These are phyloP conservation scores for Darksidea phi DNA, from an alignment of 495 filamentous ascomycete genomes.

Conservation along the genomic window DNA sequence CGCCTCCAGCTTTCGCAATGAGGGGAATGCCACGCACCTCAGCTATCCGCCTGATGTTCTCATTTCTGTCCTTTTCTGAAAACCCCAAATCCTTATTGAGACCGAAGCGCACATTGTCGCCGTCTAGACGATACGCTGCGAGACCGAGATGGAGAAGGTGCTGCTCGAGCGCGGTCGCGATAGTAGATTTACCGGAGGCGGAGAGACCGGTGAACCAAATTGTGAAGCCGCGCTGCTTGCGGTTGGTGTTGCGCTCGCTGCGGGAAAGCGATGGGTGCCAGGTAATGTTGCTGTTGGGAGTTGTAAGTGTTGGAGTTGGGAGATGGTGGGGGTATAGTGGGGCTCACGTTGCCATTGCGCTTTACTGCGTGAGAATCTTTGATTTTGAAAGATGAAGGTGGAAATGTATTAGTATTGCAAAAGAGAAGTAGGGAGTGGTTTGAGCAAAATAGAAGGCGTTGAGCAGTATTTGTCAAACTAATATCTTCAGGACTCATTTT, in stretches of 20 bases:
- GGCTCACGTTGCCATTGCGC: slow-evolving; percentile 35
- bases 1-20: background rate
- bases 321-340: slow-evolving; percentile 7
- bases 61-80: slow-evolving; percentile 85
- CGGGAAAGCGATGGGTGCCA: slow-evolving; percentile 92
- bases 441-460: no score
- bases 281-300: slow-evolving; percentile 80
- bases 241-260: slow-evolving; percentile 72
- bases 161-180: slow-evolving; percentile 93
- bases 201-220: slow-evolving; percentile 97
- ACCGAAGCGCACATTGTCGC: slow-evolving; percentile 97
- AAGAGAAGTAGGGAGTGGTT: no score
- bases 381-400: background rate
- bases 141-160: slow-evolving; percentile 82
- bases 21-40: slow-evolving; percentile 56
- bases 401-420: background rate
- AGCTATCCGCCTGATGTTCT: slow-evolving; percentile 94
- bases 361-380: background rate
- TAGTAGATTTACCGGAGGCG: slow-evolving; percentile 92
- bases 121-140: slow-evolving; percentile 88
- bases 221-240: slow-evolving; percentile 85
- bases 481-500: no score
- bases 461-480: no score
- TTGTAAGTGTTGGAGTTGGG: slow-evolving; percentile 1
- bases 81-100: slow-evolving; percentile 97